Conservation (phyloP, 2,329 filamentous ascomycete species). For the Colletotrichum chrysophilum region DNA sequence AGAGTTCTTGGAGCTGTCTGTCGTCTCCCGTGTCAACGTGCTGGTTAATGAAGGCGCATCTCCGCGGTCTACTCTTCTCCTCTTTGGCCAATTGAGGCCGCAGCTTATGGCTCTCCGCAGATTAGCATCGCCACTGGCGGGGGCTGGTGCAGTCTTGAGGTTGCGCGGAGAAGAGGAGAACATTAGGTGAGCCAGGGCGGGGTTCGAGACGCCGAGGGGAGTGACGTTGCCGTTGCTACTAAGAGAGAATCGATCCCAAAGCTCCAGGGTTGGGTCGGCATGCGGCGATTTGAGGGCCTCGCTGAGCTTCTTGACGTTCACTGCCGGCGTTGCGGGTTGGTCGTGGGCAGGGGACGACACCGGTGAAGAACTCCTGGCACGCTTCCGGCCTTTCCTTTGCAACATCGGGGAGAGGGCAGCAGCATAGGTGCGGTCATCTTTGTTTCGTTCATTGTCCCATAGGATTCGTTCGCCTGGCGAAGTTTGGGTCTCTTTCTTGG, state of each 20-base stretch:
- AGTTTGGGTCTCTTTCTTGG: conserved; percentile 48
- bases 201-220: conserved; percentile 54
- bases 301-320: conserved; percentile 65
- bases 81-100: conserved; percentile 74
- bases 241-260: conserved; percentile 78
- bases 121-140: conserved; percentile 45
- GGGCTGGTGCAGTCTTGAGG: conserved; percentile 43
- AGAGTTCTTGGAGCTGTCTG: conserved; percentile 59
- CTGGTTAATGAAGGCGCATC: conserved; percentile 37
- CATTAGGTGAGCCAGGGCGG: conserved; percentile 68
- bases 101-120: conserved; percentile 73
- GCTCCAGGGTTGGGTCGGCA: conserved; percentile 73
- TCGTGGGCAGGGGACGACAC: conserved; percentile 67
- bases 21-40: conserved; percentile 43
- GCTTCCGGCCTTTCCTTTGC: conserved; percentile 63
- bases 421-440: conserved; percentile 43
- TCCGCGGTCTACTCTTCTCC: conserved; percentile 62
- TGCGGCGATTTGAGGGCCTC: conserved; percentile 69
- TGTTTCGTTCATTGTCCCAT: conserved; percentile 62
- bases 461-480: conserved; percentile 67
- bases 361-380: conserved; percentile 77
- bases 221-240: conserved; percentile 46
- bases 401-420: conserved; percentile 53
- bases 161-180: conserved; percentile 74
- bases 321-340: conserved; percentile 46